These are phyloP conservation scores for Pythium inflatum DNA, from an alignment of 352 stramenopile genomes.

Conservation along the genomic window DNA sequence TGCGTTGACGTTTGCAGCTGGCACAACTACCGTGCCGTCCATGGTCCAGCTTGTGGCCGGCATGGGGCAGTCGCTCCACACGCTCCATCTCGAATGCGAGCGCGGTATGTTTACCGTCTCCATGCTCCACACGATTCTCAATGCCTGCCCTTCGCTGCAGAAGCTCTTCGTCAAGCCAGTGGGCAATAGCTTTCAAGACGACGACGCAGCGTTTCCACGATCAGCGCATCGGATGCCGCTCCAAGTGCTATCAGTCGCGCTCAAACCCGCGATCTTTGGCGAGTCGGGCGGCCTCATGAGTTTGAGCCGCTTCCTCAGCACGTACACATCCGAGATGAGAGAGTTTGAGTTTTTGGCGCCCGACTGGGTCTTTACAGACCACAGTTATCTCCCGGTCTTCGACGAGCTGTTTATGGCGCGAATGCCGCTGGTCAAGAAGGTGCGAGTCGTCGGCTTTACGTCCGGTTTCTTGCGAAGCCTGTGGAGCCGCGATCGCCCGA, in stretches of 20 bases:
- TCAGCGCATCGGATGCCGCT: background rate
- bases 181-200: background rate
- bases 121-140: no score
- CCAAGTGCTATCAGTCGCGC: background rate
- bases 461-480: slow-evolving; percentile 7
- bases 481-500: background rate
- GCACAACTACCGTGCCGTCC: background rate
- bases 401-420: background rate
- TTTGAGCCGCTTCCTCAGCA: background rate
- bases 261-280: background rate
- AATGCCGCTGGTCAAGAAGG: background rate
- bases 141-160: no score
- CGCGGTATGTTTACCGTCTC: no score
- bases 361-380: background rate
- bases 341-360: background rate
- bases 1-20: background rate
- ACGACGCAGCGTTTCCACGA: background rate
- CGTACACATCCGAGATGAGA: background rate
- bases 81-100: no score
- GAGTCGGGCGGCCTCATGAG: background rate
- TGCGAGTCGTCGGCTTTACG: background rate
- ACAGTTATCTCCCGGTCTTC: background rate
- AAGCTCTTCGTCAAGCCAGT: no score
- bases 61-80: no score
- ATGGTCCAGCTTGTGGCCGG: no score